Base-by-base conservation (phyloP, 805 yeast species). In the Schwanniomyces yamadae region DNA sequence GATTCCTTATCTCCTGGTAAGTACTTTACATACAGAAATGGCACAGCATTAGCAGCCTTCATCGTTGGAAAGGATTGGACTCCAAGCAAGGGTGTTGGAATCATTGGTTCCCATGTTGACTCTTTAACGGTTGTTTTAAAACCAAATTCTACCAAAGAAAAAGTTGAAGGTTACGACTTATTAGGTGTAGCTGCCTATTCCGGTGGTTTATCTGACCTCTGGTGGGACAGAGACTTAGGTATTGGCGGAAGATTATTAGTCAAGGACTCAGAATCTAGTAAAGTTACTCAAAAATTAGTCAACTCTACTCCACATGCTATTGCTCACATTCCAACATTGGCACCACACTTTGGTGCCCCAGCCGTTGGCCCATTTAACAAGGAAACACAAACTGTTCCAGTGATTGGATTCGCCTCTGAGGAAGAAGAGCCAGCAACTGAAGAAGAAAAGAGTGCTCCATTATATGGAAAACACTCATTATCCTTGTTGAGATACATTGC, bases 1-100 rank as follows among this genome's bases (percentile, higher is more conserved):
- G 57, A 55, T 25, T 36, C 45, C 7, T 37, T 67, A 22, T 63
- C 66, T 10, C 67, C 77, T 9, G 84, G 85, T 32, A 71, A 75
- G 50, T 82, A 78, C 59, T 85, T 65, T 57, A 57, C 64, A 9
- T 39, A 52, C 12, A 50, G 63, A 40, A 64, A 55, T 29, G 70
- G 59, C 26, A 52, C 52, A 29, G 34, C 66, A 2, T 36, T 67
- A 21, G 59, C 58, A n/a, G 71, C 71, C 1, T 68, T 65, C 38
- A 45, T 54, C 3, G 47, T 63, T 4, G 74, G 74, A 4, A 56
- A 51, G 4, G 48, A 58, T 12, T 68, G 74, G 74, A 41, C 39
- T 12, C 61, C 63, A 2, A 30, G 23, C 6, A 46, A 50, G 5
- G 67, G 67, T 2, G 38, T 55, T 10, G 55, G 55, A 9, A 52